Evolutionary conservation across 176 grass and related monocot genomes (phyloP).

Genomic region (Aegilops longissima): DNA sequence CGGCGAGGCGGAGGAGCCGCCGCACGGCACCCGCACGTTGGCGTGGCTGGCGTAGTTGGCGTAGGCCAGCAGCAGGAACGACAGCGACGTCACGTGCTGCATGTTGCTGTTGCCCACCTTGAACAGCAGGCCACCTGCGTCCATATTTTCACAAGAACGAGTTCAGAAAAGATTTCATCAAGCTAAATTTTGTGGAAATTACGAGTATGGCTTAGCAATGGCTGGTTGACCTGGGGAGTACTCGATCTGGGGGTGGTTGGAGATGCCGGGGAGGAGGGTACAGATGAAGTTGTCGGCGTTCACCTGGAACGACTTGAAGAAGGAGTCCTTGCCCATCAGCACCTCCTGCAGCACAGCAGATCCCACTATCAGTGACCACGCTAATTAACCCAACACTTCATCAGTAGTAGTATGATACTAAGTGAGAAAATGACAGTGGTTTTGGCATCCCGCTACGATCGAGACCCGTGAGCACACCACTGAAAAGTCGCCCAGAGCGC

Average conservation of each 20-base stretch:
- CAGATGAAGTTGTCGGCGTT: conserved; percentile 98
- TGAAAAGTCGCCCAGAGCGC: not conserved
- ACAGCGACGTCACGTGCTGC: conserved; percentile 95
- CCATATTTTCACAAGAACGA: not conserved
- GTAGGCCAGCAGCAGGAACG: conserved; percentile 89
- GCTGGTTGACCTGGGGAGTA: conserved; percentile 53
- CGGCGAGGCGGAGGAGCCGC: conserved; percentile 41
- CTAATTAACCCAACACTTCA: not conserved
- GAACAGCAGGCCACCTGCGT: conserved; percentile 68
- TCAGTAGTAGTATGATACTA: no score
- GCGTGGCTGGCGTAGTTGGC: conserved; percentile 93
- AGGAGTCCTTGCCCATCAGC: conserved; percentile 88
- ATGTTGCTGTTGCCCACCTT: conserved; percentile 96
- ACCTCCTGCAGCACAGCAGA: conserved; percentile 49
- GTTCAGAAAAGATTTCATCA: not conserved
- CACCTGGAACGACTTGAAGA: conserved; percentile 66
- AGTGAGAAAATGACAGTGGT: not conserved
- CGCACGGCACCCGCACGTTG: conserved; percentile 59
- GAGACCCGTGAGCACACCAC: not conserved
- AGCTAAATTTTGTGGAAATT: no score
- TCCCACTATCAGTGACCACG: not conserved
- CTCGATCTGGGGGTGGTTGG: conserved; percentile 73
- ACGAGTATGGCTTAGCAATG: not conserved
- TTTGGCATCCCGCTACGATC: not conserved
- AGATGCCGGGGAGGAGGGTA: conserved; percentile 84